Base-by-base conservation (phyloP, 305 asterid species). In the Rubia tinctorum region DNA sequence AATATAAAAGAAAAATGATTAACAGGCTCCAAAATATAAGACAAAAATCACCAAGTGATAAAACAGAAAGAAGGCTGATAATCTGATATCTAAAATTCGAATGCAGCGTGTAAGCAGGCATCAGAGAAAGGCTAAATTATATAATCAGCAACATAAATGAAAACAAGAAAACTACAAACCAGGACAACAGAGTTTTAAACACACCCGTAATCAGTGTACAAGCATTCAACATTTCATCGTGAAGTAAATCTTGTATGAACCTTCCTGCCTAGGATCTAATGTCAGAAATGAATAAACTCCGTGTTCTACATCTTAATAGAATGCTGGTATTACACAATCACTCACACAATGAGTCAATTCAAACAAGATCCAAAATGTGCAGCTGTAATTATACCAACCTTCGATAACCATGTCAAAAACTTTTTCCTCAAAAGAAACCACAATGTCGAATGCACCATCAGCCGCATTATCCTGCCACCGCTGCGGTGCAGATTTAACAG, bases 321-420 rank as follows among this genome's bases (percentile, higher is more conserved):
- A 53, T 14, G 7, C 8, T n/a, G 18, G 18, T 17, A n/a, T 59
- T 22, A 25, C 14, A 20, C 4, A n/a, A 59, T 2, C 10, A 59
- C 34, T 30, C 23, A 15, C 68, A 63, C 12, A 8, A 14, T 2
- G 0, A 13, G 17, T 13, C 56, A 49, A 15, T 15, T 49, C 20
- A 49, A 49, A 49, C 20, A 49, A 7, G 4, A 44, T 12, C 27
- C 13, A 44, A 71, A 62, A 23, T 12, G 34, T 37, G 22, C n/a
- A 15, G 60, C 34, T 25, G 20, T 2, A 37, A 70, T 44, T 69
- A 65, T 23, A 82, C 88, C 34, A 78, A 95, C 99, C 99, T 92
- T 95, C 97, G 76, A 88, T 80, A 80, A 92, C 97, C 96, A 89
- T 90, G 82, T 95, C 99, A 13, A 95, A 95, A 42, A 95, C 99